Evolutionary conservation across 2,329 filamentous ascomycete genomes (phyloP).

Genomic region (Xylariaceae sp.): DNA sequence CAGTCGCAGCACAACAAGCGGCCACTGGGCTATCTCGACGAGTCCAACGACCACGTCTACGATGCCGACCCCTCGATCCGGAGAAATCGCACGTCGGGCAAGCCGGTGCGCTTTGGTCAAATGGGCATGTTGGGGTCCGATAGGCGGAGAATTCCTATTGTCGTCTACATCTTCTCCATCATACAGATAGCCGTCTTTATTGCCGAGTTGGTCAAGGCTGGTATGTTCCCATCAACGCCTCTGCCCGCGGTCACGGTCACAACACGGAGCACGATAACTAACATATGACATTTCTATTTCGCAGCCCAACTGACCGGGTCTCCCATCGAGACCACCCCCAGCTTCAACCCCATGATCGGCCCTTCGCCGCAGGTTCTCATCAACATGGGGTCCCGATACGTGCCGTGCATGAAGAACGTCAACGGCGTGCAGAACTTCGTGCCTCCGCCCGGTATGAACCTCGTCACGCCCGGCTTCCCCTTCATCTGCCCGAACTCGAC

Average conservation of each 20-base stretch:
- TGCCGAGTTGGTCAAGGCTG: slow-evolving; percentile 78
- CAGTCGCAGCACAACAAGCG: slow-evolving; percentile 44
- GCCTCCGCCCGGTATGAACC: slow-evolving; percentile 8
- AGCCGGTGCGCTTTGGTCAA: slow-evolving; percentile 52
- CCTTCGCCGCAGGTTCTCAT: slow-evolving; percentile 87
- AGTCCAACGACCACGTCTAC: slow-evolving; percentile 57
- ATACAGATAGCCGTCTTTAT: slow-evolving; percentile 84
- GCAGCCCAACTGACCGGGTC: slow-evolving; percentile 71
- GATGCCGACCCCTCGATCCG: slow-evolving; percentile 42
- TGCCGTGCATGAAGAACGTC: slow-evolving; percentile 90
- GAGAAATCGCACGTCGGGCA: slow-evolving; percentile 35
- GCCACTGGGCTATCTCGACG: slow-evolving; percentile 23
- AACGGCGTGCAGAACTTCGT: slow-evolving; percentile 54
- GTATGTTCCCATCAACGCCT: slow-evolving; percentile 46
- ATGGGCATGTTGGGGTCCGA: slow-evolving; percentile 56
- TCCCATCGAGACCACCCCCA: slow-evolving; percentile 72
- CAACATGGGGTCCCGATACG: slow-evolving; percentile 92
- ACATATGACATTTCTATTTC: slow-evolving; percentile 13
- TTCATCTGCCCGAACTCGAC: slow-evolving; percentile 85
- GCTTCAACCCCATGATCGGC: slow-evolving; percentile 96
- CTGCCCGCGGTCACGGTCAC: background rate
- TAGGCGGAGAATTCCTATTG: slow-evolving; percentile 64
- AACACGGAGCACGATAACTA: background rate
- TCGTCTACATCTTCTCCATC: slow-evolving; percentile 74
- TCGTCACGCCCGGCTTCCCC: slow-evolving; percentile 38